These are phyloP conservation scores for Capronia americana DNA, from an alignment of 2,329 filamentous ascomycete genomes.

Conservation along the genomic window DNA sequence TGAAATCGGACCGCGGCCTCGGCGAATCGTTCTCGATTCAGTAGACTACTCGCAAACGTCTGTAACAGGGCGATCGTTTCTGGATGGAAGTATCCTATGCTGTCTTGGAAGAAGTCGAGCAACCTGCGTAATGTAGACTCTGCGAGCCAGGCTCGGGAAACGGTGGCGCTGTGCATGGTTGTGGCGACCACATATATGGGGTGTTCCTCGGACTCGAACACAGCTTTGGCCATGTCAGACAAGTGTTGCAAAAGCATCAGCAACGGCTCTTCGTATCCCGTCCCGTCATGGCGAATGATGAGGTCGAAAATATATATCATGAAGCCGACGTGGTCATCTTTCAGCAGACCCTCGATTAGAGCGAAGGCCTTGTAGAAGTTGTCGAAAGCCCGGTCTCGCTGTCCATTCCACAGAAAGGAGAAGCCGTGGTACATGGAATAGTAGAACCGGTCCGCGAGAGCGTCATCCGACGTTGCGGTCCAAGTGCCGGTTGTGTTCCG, in stretches of 20 bases:
- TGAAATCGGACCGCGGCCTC: constrained; percentile 40
- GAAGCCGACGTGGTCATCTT: constrained; percentile 39
- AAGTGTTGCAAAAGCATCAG: constrained; percentile 38
- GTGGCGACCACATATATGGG: constrained; percentile 38
- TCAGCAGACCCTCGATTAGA: constrained; percentile 37
- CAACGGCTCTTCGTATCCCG: constrained; percentile 39
- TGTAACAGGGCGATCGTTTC: constrained; percentile 40
- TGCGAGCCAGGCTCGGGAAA: constrained; percentile 37
- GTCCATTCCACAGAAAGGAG: constrained; percentile 39
- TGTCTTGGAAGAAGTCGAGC: constrained; percentile 41
- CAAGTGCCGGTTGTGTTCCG: constrained; percentile 34
- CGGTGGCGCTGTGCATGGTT: constrained; percentile 31
- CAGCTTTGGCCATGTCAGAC: constrained; percentile 36
- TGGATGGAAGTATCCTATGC: constrained; percentile 40
- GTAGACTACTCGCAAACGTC: constrained; percentile 38
- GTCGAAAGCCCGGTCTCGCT: constrained; percentile 38
- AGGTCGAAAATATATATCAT: constrained; percentile 41
- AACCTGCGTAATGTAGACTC: constrained; percentile 36
- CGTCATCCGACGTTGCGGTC: constrained; percentile 39
- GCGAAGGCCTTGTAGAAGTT: constrained; percentile 38
- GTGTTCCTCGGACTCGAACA: constrained; percentile 35
- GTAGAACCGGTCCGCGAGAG: constrained; percentile 39
- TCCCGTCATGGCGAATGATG: constrained; percentile 39
- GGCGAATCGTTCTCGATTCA: constrained; percentile 37
- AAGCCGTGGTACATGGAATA: constrained; percentile 41